These are phyloP conservation scores for Zymoseptoria ardabiliae DNA, from an alignment of 2,329 filamentous ascomycete genomes.

Conservation along the genomic window DNA sequence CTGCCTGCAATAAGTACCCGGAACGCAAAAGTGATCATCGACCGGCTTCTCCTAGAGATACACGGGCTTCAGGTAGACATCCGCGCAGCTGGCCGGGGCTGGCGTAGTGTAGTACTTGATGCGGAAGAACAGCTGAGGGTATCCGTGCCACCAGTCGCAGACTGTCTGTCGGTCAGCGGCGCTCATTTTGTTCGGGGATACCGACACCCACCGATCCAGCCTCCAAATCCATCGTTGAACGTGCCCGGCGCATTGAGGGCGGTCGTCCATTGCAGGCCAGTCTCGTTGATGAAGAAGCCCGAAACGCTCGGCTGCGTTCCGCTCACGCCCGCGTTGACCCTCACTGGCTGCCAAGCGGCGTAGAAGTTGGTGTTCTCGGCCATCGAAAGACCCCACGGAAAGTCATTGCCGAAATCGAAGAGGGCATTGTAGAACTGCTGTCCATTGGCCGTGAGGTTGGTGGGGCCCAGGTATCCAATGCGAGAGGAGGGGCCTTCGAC, in stretches of 20 bases:
- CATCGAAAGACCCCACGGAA: constrained; percentile 21
- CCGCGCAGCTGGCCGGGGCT: constrained; percentile 25
- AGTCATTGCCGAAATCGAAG: constrained; percentile 26
- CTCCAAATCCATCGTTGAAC: constrained; percentile 19
- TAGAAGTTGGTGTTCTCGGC: constrained; percentile 20
- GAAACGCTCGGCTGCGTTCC: constrained; percentile 6
- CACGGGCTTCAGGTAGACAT: constrained; percentile 23
- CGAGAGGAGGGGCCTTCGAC: constrained; percentile 3
- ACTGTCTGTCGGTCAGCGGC: constrained; percentile 10
- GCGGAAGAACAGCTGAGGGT: constrained; percentile 29
- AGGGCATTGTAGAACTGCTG: constrained; percentile 20
- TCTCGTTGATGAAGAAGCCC: constrained; percentile 25
- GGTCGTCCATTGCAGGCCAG: constrained; percentile 27
- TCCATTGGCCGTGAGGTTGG: constrained; percentile 18
- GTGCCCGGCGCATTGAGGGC: constrained; percentile 6
- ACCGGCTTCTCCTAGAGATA: constrained; percentile 18
- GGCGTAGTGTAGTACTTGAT: constrained; percentile 17
- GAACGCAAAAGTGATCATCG: background rate
- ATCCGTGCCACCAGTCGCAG: constrained; percentile 30
- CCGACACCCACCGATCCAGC: constrained; percentile 21
- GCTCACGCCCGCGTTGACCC: constrained; percentile 23
- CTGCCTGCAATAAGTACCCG: background rate
- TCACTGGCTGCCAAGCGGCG: constrained; percentile 27
- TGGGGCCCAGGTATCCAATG: constrained; percentile 23
- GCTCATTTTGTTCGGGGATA: background rate